A percentile compares a stretch with the other conserved stretches of the same genome.
phyloP scores from a whole-genome alignment of 2,329 filamentous ascomycete species.

The Bipolaris victoriae region DNA sequence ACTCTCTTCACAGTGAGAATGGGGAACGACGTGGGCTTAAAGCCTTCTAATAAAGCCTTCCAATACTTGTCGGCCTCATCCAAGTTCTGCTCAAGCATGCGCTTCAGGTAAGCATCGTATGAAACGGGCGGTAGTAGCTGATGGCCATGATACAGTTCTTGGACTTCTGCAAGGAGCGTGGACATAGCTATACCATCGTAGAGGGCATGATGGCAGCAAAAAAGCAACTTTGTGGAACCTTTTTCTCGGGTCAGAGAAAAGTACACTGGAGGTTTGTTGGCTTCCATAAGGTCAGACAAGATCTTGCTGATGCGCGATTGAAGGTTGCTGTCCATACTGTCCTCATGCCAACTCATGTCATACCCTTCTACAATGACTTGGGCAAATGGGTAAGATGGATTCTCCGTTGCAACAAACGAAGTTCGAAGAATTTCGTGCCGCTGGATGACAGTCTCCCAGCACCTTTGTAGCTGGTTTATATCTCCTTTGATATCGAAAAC shows the following conservation, averaged over 20 bases:
- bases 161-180: constrained; percentile 72
- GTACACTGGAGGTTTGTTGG: constrained; percentile 44
- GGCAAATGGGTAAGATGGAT: constrained; percentile 66
- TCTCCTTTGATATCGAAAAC: constrained; percentile 65
- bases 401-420: constrained; percentile 71
- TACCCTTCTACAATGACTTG: constrained; percentile 70
- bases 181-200: constrained; percentile 84
- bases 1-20: constrained; percentile 30
- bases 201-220: constrained; percentile 77
- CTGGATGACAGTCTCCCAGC: constrained; percentile 67
- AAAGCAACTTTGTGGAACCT: constrained; percentile 46
- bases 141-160: constrained; percentile 60
- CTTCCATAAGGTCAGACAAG: constrained; percentile 58
- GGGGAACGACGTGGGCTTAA: constrained; percentile 55
- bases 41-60: constrained; percentile 61
- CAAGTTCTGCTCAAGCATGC: constrained; percentile 60
- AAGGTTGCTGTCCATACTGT: constrained; percentile 31
- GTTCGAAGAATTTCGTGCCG: constrained; percentile 81
- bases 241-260: constrained; percentile 36
- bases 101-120: constrained; percentile 69
- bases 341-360: constrained; percentile 50
- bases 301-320: constrained; percentile 50
- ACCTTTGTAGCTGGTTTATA: constrained; percentile 57
- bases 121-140: constrained; percentile 58
- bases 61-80: constrained; percentile 68